Evolutionary conservation across 2,329 filamentous ascomycete species (phyloP).

Genomic region (Rhytidhysteron rufulum): DNA sequence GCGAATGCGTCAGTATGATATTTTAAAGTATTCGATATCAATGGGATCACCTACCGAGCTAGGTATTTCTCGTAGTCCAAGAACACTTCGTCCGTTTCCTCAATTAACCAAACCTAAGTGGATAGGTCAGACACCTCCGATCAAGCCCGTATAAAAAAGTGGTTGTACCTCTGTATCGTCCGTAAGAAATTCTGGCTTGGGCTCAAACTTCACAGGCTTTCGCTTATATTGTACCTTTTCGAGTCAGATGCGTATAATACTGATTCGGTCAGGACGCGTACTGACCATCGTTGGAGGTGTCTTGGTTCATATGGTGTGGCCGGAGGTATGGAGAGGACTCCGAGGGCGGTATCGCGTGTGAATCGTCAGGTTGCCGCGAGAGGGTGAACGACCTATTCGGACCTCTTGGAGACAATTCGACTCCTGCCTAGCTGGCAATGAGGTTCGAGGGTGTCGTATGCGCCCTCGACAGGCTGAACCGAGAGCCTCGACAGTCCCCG

Average conservation of each 20-base stretch:
- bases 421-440: not conserved
- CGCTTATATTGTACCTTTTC: conserved; percentile 88
- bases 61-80: conserved; percentile 84
- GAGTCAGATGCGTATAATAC: conserved; percentile 14
- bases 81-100: conserved; percentile 87
- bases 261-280: conserved; percentile 8
- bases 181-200: conserved; percentile 68
- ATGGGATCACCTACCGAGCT: conserved; percentile 60
- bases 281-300: conserved; percentile 26
- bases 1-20: conserved; percentile 14
- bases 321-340: not conserved
- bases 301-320: conserved; percentile 29
- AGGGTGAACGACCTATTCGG: not conserved
- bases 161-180: conserved; percentile 73
- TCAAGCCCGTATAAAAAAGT: conserved; percentile 7
- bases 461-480: conserved; percentile 5
- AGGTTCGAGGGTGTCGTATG: not conserved
- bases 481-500: conserved; percentile 16
- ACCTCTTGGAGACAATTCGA: not conserved
- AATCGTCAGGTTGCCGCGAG: not conserved
- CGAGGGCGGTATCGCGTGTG: conserved; percentile 1
- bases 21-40: not conserved
- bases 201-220: conserved; percentile 83
- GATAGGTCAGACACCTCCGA: conserved; percentile 22
- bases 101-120: conserved; percentile 81